Percentiles rank a stretch among this genome's conserved stretches.
Conservation (phyloP, 768 basidiomycete species). For the Kwoniella sp. region DNA sequence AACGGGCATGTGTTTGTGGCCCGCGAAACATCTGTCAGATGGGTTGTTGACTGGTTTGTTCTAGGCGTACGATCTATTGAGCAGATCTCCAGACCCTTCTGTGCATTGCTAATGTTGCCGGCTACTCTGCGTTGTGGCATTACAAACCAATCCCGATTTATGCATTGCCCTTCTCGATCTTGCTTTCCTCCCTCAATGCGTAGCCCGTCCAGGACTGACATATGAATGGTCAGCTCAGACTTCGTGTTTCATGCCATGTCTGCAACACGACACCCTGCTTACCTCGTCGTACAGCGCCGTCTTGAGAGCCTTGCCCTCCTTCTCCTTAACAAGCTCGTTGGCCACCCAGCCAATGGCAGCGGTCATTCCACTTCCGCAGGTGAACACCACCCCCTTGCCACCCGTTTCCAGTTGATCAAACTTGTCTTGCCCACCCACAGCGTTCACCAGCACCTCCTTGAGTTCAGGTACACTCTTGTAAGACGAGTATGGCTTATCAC, state of each 20-base stretch:
- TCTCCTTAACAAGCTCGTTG: slow-evolving; percentile 59
- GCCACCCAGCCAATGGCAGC: slow-evolving; percentile 90
- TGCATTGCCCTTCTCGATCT: slow-evolving; percentile 58
- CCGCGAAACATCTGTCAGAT: too few species aligned
- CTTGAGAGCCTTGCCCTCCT: slow-evolving; percentile 52
- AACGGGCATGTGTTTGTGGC: too few species aligned
- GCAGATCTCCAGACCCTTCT: too few species aligned
- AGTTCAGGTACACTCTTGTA: slow-evolving; percentile 62
- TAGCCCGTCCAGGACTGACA: slow-evolving; percentile 92
- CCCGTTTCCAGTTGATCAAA: slow-evolving; percentile 60
- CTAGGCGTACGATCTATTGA: too few species aligned
- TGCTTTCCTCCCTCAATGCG: slow-evolving; percentile 68
- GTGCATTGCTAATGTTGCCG: too few species aligned
- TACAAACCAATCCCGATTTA: too few species aligned
- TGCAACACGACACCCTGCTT: slow-evolving; percentile 33
- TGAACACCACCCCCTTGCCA: slow-evolving; percentile 62
- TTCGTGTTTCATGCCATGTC: neutral
- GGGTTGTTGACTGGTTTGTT: too few species aligned
- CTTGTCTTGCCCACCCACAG: slow-evolving; percentile 59
- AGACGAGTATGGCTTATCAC: slow-evolving; percentile 56
- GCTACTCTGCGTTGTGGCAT: too few species aligned
- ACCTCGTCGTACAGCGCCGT: slow-evolving; percentile 89
- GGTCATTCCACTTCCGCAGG: slow-evolving; percentile 98
- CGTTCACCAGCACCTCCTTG: slow-evolving; percentile 59
- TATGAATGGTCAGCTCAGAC: neutral